phyloP scores from a whole-genome alignment of 2,329 filamentous ascomycete genomes.

The Coleophoma crateriformis region DNA sequence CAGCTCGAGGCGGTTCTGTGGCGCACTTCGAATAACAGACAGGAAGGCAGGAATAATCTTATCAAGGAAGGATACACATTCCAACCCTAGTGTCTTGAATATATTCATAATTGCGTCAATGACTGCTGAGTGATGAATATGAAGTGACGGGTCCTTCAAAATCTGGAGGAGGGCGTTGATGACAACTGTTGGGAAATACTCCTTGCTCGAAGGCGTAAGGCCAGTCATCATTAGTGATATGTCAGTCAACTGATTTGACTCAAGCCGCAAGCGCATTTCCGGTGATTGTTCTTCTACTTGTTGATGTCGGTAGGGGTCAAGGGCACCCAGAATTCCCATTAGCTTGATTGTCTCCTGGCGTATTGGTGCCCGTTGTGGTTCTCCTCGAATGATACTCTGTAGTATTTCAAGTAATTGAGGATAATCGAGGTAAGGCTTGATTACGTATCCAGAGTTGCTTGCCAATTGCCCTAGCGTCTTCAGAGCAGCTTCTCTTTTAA shows the following conservation, averaged over 20 bases:
- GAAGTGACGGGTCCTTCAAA: slow-evolving; percentile 82
- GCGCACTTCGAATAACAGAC: slow-evolving; percentile 77
- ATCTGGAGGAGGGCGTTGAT: slow-evolving; percentile 94
- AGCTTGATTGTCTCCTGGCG: slow-evolving; percentile 94
- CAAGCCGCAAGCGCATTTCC: slow-evolving; percentile 65
- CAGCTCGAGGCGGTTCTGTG: slow-evolving; percentile 74
- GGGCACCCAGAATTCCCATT: slow-evolving; percentile 88
- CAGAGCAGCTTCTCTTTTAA: slow-evolving; percentile 86
- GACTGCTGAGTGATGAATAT: slow-evolving; percentile 86
- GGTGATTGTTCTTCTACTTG: slow-evolving; percentile 87
- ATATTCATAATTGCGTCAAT: slow-evolving; percentile 99
- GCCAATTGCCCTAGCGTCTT: slow-evolving; percentile 88
- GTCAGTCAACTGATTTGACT: slow-evolving; percentile 70
- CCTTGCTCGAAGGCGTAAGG: slow-evolving; percentile 91
- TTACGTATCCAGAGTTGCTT: slow-evolving; percentile 96
- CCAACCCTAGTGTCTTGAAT: slow-evolving; percentile 90
- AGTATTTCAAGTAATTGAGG: slow-evolving; percentile 88
- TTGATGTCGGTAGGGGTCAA: slow-evolving; percentile 95
- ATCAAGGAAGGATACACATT: slow-evolving; percentile 91
- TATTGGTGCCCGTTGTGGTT: slow-evolving; percentile 75
- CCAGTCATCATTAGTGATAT: slow-evolving; percentile 98
- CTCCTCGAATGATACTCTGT: slow-evolving; percentile 89
- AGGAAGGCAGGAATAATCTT: slow-evolving; percentile 94
- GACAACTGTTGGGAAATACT: slow-evolving; percentile 97
- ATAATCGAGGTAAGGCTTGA: slow-evolving; percentile 91